Base-by-base conservation (phyloP, 805 yeast genomes). In the Millerozyma miso region DNA sequence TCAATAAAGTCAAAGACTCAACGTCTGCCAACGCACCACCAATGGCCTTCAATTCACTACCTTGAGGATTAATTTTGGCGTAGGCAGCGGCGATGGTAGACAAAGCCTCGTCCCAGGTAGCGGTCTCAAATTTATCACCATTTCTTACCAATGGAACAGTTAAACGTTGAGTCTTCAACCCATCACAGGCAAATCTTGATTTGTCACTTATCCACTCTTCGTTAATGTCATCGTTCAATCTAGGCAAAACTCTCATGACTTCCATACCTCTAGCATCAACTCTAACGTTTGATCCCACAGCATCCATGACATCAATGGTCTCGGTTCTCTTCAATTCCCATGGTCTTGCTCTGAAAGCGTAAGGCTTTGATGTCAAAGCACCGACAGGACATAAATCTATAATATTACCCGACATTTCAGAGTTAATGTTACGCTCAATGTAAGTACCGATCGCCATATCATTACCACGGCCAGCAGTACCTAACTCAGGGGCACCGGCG, bases 141-240 rank as follows among this genome's bases (percentile, higher is more conserved):
- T 71, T 73, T 67, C 81, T 81, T 55, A 87, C 73, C 59, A 87
- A 73, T 15, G 96, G 96, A 41, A 81, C 79, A 26, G 95, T 87
- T 54, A 87, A 75, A 58, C 96, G 78, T 73, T 87, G 96, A 44
- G 88, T 84, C 69, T 82, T 83, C 59, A 88, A 76, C 33, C 93
- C 96, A 60, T 87, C 96, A 55, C 80, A 80, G 26, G 95, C 89
- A 59, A 83, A 87, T 56, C 96, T 77, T 13, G 95, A 76, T 69
- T 88, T 87, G 70, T 87, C 96, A 37, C 88, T 80, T 55, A 87
- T 83, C 96, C 96, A 87, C 69, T 88, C 96, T 67, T 88, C 93
- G 62, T 87, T 87, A 56, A 88, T 74, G 48, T 85, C 93, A 55
- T 87, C 96, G 62, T 87, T 86, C 54, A 85, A 72, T 63, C 95